Conservation (phyloP, 495 filamentous ascomycete species). For the Thozetella sp. region DNA sequence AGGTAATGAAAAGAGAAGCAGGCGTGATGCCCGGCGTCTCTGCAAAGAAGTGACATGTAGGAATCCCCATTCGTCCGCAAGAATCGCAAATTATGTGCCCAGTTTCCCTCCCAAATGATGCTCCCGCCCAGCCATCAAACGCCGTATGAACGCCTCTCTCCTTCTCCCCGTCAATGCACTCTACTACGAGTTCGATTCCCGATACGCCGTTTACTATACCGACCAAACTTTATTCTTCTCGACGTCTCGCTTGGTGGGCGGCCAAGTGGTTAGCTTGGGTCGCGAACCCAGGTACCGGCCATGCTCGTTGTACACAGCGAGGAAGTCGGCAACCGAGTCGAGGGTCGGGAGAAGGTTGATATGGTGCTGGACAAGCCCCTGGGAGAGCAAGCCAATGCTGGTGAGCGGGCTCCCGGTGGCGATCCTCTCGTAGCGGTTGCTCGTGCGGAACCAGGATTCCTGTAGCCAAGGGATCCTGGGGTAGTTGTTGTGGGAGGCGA, state of each 20-base stretch:
- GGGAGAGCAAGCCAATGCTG: neutral
- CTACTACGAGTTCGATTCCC: too few relatives aligned
- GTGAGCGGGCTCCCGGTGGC: conserved; percentile 5
- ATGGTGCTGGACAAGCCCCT: conserved; percentile 3
- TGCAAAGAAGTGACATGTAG: too few relatives aligned
- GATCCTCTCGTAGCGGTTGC: conserved; percentile 7
- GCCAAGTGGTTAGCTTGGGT: conserved; percentile 6
- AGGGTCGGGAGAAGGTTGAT: conserved; percentile 6
- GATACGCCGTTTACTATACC: neutral
- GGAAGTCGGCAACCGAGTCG: conserved; percentile 2
- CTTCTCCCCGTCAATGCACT: neutral
- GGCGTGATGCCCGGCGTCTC: too few relatives aligned
- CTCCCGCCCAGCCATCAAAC: neutral
- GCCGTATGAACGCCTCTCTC: neutral
- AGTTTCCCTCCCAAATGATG: too few relatives aligned
- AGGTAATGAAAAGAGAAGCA: too few relatives aligned
- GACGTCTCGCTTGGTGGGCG: conserved; percentile 3
- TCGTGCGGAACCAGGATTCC: neutral
- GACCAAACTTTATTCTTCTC: conserved; percentile 2
- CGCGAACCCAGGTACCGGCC: conserved; percentile 3
- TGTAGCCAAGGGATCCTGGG: conserved; percentile 7
- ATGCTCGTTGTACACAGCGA: neutral
- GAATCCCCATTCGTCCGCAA: too few relatives aligned
- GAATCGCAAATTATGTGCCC: too few relatives aligned
- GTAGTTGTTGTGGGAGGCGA: neutral